Conservation (phyloP, 2,329 filamentous ascomycete genomes). For the Dactylellina haptotyla region DNA sequence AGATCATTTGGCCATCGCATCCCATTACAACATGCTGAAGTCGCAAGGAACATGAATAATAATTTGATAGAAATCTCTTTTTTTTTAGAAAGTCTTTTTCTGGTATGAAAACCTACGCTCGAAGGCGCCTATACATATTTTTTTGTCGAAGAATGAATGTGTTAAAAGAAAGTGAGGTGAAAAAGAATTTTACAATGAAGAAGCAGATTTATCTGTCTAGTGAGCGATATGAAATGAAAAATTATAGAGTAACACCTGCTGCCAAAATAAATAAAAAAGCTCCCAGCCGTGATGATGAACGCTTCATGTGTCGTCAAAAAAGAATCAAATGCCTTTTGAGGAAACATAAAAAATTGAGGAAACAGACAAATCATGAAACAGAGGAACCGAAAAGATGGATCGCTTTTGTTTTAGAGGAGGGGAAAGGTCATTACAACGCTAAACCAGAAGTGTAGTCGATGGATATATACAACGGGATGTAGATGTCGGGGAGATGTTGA, state of each 20-base stretch:
- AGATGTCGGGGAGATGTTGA: neutral
- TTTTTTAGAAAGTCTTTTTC: neutral
- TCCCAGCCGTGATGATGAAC: too few relatives aligned
- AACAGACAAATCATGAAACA: too few relatives aligned
- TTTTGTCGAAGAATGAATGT: neutral
- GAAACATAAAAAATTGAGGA: slow-evolving; percentile 13
- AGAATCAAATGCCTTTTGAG: neutral
- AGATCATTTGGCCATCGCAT: too few relatives aligned
- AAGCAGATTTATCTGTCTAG: neutral
- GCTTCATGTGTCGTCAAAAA: too few relatives aligned
- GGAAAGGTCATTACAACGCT: slow-evolving; percentile 32
- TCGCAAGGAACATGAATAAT: too few relatives aligned
- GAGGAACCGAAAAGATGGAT: too few relatives aligned
- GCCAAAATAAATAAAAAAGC: too few relatives aligned
- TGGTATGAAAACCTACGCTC: neutral
- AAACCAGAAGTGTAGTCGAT: slow-evolving; percentile 13
- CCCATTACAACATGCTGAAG: too few relatives aligned
- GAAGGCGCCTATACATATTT: neutral
- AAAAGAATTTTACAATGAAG: neutral
- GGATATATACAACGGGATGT: neutral
- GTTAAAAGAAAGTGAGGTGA: neutral
- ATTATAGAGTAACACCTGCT: too few relatives aligned
- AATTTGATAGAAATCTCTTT: neutral
- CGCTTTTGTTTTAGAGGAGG: too few relatives aligned
- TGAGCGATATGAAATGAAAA: neutral